Conservation (phyloP, 169 alveolate genomes). For the Cytauxzoon felis region DNA sequence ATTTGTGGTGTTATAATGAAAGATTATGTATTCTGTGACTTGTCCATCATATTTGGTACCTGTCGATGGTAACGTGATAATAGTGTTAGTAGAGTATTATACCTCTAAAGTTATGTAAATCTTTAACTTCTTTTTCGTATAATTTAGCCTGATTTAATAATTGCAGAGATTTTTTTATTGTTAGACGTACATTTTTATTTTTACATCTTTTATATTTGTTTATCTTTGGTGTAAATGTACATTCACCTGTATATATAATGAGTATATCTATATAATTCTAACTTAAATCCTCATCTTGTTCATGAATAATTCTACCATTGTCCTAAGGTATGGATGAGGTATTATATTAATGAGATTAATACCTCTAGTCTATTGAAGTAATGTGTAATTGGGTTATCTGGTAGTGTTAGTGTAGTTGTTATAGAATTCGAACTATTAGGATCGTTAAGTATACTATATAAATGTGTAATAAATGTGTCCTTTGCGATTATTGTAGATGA, state of each 20-base stretch:
- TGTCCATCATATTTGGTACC: neutral
- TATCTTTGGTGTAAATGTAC: neutral
- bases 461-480: slow-evolving; percentile 13
- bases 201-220: neutral
- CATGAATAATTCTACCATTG: no score
- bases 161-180: no score
- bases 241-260: no score
- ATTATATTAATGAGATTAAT: no score
- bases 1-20: slow-evolving; percentile 23
- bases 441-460: neutral
- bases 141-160: no score
- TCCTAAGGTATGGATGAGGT: no score
- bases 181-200: neutral
- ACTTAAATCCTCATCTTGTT: no score
- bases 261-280: no score
- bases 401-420: neutral
- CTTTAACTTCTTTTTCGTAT: slow-evolving; percentile 6
- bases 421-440: slow-evolving; percentile 10
- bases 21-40: slow-evolving; percentile 45
- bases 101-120: slow-evolving; percentile 6
- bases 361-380: slow-evolving; percentile 2
- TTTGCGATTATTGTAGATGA: slow-evolving; percentile 19
- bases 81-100: neutral
- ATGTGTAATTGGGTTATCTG: slow-evolving; percentile 3
- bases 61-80: neutral